Evolutionary conservation across 1,284 basidiomycete genomes (phyloP), one percentile per base, ranked within the genome.

Genomic region (Trametes hirsuta): DNA sequence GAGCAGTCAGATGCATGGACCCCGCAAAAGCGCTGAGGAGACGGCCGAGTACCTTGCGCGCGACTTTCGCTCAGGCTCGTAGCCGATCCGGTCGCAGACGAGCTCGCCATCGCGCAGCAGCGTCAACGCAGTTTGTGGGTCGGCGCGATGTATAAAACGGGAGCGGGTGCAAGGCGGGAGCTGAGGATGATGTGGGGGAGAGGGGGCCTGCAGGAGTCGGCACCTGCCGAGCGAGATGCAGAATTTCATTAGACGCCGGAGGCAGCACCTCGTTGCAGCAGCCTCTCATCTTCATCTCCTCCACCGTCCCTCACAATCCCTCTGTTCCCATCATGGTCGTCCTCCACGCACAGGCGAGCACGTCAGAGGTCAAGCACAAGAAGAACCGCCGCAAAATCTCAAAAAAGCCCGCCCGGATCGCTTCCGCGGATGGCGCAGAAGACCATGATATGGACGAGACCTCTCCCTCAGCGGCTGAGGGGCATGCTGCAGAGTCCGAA

Each of bases 301-400:
- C 21, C 25, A 11, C 30, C 18, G 12, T 49, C 18, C 47, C 40
- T 18, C 40, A 22, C 30, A 54, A 21, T 47, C 54, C 2, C 11
- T 21, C n/a, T 15, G 49, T 48, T n/a, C 54, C 44, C 59, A 68
- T 53, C 62, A 88, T 88, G 87, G 87, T 86, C 58, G 87, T 83
- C 59, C 75, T 81, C 18, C 79, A 81, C 56, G 63, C 79, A 18
- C 66, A 74, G 40, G 70, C 78, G 37, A 76, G 72, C 55, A 72
- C 72, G 30, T 68, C 73, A 6, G 65, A 70, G 15, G 47, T 76
- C 21, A 68, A 68, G 46, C 75, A 71, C 57, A 80, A 78, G 65
- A 90, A 87, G 71, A 87, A 79, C 54, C 78, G 86, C 37, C 79
- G 86, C 69, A 83, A 79, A 71, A 72, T 82, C 46, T 68, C 75